Conservation (phyloP, 805 yeast genomes). For the Priceomyces castillae region DNA sequence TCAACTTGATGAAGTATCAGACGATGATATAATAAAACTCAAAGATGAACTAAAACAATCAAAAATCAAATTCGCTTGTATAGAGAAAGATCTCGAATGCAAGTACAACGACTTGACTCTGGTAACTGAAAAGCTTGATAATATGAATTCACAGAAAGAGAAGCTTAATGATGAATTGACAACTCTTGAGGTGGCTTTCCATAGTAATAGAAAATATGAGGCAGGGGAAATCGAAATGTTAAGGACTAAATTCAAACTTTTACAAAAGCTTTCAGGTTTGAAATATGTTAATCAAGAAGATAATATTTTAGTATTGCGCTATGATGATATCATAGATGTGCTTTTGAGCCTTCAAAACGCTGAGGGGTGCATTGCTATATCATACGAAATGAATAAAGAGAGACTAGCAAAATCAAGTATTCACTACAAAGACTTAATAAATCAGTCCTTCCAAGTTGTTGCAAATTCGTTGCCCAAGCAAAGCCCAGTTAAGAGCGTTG, state of each 20-base stretch:
- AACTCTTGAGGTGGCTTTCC: constrained; percentile 9
- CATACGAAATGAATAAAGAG: not conserved
- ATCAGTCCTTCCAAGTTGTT: not conserved
- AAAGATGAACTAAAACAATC: constrained; percentile 10
- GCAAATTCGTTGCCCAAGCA: not conserved
- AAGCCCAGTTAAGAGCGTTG: too few species aligned
- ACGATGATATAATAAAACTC: constrained; percentile 9
- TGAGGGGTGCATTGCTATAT: not conserved
- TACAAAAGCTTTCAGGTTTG: constrained; percentile 27
- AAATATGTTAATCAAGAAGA: constrained; percentile 14
- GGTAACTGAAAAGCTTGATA: constrained; percentile 11
- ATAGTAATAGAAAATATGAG: constrained; percentile 17
- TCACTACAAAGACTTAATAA: not conserved
- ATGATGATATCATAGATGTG: constrained; percentile 12
- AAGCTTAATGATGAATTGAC: constrained; percentile 11
- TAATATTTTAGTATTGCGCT: constrained; percentile 10
- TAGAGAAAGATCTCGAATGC: constrained; percentile 12
- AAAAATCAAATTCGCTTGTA: constrained; percentile 12
- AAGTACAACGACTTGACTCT: constrained; percentile 10
- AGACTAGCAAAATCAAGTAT: not conserved
- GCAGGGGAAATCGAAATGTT: constrained; percentile 19
- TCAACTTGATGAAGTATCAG: constrained; percentile 6
- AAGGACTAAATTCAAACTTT: constrained; percentile 19
- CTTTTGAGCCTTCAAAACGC: constrained; percentile 9
- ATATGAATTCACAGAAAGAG: constrained; percentile 9